Evolutionary conservation across 1,284 basidiomycete species (phyloP), one percentile per base, ranked within the genome.

Genomic region (Xerocomus amazonicus): DNA sequence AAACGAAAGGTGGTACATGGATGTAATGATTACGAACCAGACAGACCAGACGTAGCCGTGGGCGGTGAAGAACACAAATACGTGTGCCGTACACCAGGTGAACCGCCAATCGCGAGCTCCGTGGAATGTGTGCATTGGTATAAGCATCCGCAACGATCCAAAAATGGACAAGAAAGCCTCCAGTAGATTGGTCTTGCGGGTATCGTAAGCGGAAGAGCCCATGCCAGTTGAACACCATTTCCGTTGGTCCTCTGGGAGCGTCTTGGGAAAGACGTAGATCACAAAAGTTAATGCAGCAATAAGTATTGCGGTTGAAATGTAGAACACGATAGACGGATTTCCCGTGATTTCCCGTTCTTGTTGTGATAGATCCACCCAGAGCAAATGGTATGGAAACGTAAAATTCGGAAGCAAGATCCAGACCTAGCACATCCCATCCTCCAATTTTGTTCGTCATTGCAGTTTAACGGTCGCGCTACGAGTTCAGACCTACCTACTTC

Each of bases 21-120:
- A 55, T 5, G 60, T 60, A 13, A 48, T 59, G 36, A 68, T 56
- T 12, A 70, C 56, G 6, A 72, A 5, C 50, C 67, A 57, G 14
- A 53, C 59, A 1, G 50, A n/a, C 4, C 14, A 0, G 3, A 50
- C 29, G 16, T 71, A 67, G 1, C 37, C 9, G 14, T 36, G 34
- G 17, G 57, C 67, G 4, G 54, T 6, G 43, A 19, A 43, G 26
- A 56, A 55, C 9, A 69, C 9, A 8, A 71, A 53, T 4, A 32
- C 40, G 48, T 70, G 66, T 3, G 50, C n/a, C 0, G 61, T 58
- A 50, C 65, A 67, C 48, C 57, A 56, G 32, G 56, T 23, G 5
- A 71, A 56, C 34, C 68, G 62, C 63, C 65, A 70, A 19, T 63
- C 65, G n/a, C 39, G 55, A 43, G 40, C 50, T 14, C 66, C 68